Percentiles rank a stretch among this genome's conserved stretches.
Conservation (phyloP, 2,329 filamentous ascomycete genomes). For the Dactylella cylindrospora region DNA sequence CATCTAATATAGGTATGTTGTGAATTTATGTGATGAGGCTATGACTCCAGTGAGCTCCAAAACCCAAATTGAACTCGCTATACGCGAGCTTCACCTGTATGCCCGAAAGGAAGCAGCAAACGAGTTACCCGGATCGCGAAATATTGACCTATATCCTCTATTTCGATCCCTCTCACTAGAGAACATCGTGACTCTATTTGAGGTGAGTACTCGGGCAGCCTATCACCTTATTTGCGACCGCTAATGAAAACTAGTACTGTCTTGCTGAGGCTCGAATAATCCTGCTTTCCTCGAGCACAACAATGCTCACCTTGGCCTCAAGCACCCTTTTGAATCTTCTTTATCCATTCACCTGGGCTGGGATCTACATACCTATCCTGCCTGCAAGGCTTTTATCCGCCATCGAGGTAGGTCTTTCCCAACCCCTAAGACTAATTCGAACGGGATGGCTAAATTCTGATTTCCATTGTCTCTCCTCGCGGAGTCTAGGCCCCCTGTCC, state of each 20-base stretch:
- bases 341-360: constrained; percentile 89
- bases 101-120: constrained; percentile 90
- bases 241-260: constrained; percentile 61
- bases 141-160: constrained; percentile 86
- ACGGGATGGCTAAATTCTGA: too few species aligned
- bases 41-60: constrained; percentile 89
- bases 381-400: constrained; percentile 85
- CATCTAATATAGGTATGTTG: constrained; percentile 64
- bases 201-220: constrained; percentile 54
- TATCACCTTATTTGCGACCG: constrained; percentile 17
- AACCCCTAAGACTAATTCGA: too few species aligned
- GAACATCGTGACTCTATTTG: constrained; percentile 88
- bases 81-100: constrained; percentile 87
- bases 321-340: constrained; percentile 81
- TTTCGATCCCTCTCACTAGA: constrained; percentile 87
- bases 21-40: constrained; percentile 94
- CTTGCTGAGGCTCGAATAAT: constrained; percentile 94
- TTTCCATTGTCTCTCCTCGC: background rate
- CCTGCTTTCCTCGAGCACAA: constrained; percentile 88
- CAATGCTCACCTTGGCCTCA: constrained; percentile 92
- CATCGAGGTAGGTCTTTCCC: constrained; percentile 57
- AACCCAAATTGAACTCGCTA: constrained; percentile 88
- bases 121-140: constrained; percentile 87
- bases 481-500: constrained; percentile 75
- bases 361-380: constrained; percentile 88